These are phyloP conservation scores for Penicillium sp. DNA, from an alignment of 2,329 filamentous ascomycete genomes.

Conservation along the genomic window DNA sequence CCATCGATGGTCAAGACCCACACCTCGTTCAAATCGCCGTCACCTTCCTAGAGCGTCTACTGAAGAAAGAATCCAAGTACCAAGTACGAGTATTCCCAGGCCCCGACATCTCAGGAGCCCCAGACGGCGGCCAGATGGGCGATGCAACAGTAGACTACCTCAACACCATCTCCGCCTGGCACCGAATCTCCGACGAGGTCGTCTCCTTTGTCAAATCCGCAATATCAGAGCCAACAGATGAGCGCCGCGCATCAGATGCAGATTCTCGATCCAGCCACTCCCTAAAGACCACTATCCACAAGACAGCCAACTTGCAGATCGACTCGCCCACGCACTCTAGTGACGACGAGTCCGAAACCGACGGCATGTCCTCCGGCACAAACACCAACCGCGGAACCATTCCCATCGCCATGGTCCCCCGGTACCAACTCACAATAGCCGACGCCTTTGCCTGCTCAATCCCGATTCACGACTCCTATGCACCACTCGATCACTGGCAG, in stretches of 20 bases:
- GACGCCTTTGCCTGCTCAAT: slow-evolving; percentile 70
- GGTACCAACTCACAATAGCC: slow-evolving; percentile 74
- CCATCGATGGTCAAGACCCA: slow-evolving; percentile 69
- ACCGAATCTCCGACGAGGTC: slow-evolving; percentile 68
- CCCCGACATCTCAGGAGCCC: slow-evolving; percentile 30
- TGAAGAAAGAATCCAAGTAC: slow-evolving; percentile 52
- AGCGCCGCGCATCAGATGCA: neutral
- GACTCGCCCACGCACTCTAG: slow-evolving; percentile 30
- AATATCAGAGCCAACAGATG: too few relatives aligned
- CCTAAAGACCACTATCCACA: slow-evolving; percentile 32
- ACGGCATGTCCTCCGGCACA: slow-evolving; percentile 15
- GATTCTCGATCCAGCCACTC: slow-evolving; percentile 17
- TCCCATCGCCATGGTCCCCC: slow-evolving; percentile 70
- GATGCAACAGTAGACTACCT: slow-evolving; percentile 58
- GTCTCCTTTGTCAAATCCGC: slow-evolving; percentile 50
- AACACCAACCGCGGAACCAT: slow-evolving; percentile 32
- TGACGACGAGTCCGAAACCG: slow-evolving; percentile 24
- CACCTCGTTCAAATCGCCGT: slow-evolving; percentile 63
- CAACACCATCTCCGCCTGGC: slow-evolving; percentile 66
- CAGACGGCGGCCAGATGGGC: slow-evolving; percentile 34
- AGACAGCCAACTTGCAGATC: slow-evolving; percentile 27
- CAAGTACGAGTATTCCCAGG: slow-evolving; percentile 49
- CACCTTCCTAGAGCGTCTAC: slow-evolving; percentile 55
- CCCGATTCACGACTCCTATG: slow-evolving; percentile 71
- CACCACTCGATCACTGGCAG: slow-evolving; percentile 88